Percentiles rank a stretch among this genome's conserved stretches.
Conservation (phyloP, 331 rosid genomes). For the Malus hybrid region DNA sequence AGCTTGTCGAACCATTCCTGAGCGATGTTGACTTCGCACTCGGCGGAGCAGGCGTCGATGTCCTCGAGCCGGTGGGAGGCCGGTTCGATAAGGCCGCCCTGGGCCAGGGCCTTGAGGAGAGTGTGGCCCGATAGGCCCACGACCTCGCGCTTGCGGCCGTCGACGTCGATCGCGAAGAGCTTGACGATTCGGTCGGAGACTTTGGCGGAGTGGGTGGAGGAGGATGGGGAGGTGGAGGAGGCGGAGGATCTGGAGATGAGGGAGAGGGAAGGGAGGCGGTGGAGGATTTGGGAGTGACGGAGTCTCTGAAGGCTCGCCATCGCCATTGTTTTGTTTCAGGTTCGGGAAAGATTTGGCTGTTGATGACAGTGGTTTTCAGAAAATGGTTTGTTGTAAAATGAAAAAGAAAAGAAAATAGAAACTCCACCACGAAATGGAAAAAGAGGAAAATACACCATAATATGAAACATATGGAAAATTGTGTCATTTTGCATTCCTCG, state of each 20-base stretch:
- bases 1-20: conserved; percentile 87
- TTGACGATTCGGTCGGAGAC: conserved; percentile 81
- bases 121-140: conserved; percentile 74
- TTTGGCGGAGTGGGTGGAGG: conserved; percentile 33
- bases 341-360: neutral
- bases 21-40: conserved; percentile 90
- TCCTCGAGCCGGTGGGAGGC: conserved; percentile 85
- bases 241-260: conserved; percentile 50
- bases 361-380: neutral
- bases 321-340: conserved; percentile 36
- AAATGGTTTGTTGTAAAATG: no score
- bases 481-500: no score
- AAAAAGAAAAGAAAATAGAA: no score
- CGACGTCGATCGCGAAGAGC: conserved; percentile 64
- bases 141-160: conserved; percentile 57
- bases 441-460: no score
- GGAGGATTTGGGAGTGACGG: conserved; percentile 40
- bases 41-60: conserved; percentile 85
- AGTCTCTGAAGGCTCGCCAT: conserved; percentile 49
- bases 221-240: conserved; percentile 4
- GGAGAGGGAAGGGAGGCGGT: conserved; percentile 46
- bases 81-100: conserved; percentile 72
- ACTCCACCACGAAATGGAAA: no score
- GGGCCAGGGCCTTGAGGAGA: conserved; percentile 62
- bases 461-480: no score